Evolutionary conservation across 495 filamentous ascomycete genomes (phyloP), one percentile per base, ranked within the genome.

Genomic region (Hypoxylon lenormandii): DNA sequence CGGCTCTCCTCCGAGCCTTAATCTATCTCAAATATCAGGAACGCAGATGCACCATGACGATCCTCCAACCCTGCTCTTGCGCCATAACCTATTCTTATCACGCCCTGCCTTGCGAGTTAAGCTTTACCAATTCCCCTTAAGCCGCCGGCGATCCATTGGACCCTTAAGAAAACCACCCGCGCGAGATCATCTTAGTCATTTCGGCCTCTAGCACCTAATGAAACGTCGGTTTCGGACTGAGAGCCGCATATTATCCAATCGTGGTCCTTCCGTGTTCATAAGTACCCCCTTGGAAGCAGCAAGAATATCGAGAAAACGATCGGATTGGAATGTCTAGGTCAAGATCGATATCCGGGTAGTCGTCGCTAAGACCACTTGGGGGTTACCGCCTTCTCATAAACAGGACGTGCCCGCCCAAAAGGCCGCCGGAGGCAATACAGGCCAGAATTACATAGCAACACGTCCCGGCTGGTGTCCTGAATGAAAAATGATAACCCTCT

Each of bases 21-120:
- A 70, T 70, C 30, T 70, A 69, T 59, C 10, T 46, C 46, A 51
- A 65, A 66, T 70, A 66, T 61, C 61, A 62, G 57, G 67, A 58
- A 66, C 61, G 12, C 43, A 53, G 50, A 70, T 66, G 61, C 67
- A 59, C 16, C 61, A 58, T 70, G 57, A 66, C 67, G 57, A 66
- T 66, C 67, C 28, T 18, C 12, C 0, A 55, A 43, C 67, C 67
- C 46, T 43, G 61, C 28, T 50, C 57, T 70, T 43, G 57, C 67
- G 67, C 67, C 61, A 70, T 70, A 50, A 51, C 45, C 21, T 36
- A 64, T 50, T 60, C 23, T 57, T 59, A 66, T 62, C 46, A 30
- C 56, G 66, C n/a, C 45, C 43, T 51, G 15, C 36, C 46, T 60
- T 16, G 56, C 30, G 30, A 65, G 47, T 58, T 52, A 57, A 61